Base-by-base conservation (phyloP, 2,329 filamentous ascomycete species). In the Didymella glomerata region DNA sequence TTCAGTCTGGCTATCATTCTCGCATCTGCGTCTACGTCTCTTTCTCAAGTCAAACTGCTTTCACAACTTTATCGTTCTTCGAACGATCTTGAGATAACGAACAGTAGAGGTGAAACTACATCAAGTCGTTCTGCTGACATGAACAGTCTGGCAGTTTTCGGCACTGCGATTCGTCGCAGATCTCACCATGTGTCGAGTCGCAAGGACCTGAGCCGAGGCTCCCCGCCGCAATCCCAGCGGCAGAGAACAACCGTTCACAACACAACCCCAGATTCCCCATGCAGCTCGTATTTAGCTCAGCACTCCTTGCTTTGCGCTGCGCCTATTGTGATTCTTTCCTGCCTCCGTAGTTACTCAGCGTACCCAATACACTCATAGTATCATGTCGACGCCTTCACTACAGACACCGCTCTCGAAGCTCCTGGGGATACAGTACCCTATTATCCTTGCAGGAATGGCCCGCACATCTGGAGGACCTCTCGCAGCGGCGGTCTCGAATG, bases 361-460 rank as follows among this genome's bases (percentile, higher is more conserved):
- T 27, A 41, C 16, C 16, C 10, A 41, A 25, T 18, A 20, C 9
- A n/a, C 4, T 51, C 16, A 18, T 28, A 36, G 36, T 67, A 71
- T 47, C 61, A 78, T 76, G 72, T 64, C 74, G 46, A 63, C 69
- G 8, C 70, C 72, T 8, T 66, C 71, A 14, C 68, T 78, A 49
- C 70, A 76, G 54, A 78, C 76, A 54, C 74, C 75, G 57, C 75
- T 77, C 24, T 76, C 73, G 48, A 69, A 74, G 68, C 88, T 97
- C 50, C 85, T 97, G 51, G 86, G 87, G 24, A 97, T 97, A 78
- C 83, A 89, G 67, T 93, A 97, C 80, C 94, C 94, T 40, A 89
- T 98, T 77, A 82, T 97, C 67, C 90, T 97, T 20, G 94, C 94
- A 32, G 94, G 94, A 70, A 98, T 98, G 94, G 93, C 94, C 2